These are phyloP conservation scores for Chloropicon primus DNA, from an alignment of 139 green algal genomes.

Conservation along the genomic window DNA sequence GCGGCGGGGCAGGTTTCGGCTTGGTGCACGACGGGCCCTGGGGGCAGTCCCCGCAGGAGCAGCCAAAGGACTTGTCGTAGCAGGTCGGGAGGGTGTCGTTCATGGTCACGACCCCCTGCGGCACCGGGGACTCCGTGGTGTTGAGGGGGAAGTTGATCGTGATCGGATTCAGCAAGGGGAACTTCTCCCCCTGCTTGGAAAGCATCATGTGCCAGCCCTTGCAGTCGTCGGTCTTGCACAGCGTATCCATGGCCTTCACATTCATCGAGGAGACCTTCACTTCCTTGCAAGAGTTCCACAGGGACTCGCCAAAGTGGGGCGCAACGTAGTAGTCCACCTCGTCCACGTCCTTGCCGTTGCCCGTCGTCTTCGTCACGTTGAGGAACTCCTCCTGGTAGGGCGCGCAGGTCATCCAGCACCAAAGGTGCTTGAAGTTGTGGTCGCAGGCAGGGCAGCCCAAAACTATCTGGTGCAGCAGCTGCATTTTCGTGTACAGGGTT, in stretches of 20 bases:
- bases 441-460: conserved; percentile 72
- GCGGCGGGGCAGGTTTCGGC: conserved; percentile 4
- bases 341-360: conserved; percentile 12
- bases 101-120: conserved; percentile 31
- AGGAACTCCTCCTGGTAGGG: conserved; percentile 63
- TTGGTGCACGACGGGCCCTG: conserved; percentile 34
- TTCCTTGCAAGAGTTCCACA: conserved; percentile 74
- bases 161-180: conserved; percentile 22
- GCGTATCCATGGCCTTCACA: conserved; percentile 64
- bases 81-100: conserved; percentile 34
- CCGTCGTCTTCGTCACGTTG: conserved; percentile 42
- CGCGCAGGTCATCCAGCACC: conserved; percentile 44
- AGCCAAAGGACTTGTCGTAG: conserved; percentile 48
- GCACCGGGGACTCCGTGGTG: conserved; percentile 17
- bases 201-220: neutral
- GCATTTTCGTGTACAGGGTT: conserved; percentile 37
- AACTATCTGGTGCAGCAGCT: neutral
- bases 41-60: conserved; percentile 82
- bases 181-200: conserved; percentile 49
- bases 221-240: conserved; percentile 45
- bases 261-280: conserved; percentile 71
- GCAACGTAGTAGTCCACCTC: conserved; percentile 46
- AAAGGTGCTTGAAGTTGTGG: conserved; percentile 85
- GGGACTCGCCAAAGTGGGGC: conserved; percentile 25
- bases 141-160: conserved; percentile 55